Base-by-base conservation (phyloP, 140 eudicot species). In the Oenanthe javanica region DNA sequence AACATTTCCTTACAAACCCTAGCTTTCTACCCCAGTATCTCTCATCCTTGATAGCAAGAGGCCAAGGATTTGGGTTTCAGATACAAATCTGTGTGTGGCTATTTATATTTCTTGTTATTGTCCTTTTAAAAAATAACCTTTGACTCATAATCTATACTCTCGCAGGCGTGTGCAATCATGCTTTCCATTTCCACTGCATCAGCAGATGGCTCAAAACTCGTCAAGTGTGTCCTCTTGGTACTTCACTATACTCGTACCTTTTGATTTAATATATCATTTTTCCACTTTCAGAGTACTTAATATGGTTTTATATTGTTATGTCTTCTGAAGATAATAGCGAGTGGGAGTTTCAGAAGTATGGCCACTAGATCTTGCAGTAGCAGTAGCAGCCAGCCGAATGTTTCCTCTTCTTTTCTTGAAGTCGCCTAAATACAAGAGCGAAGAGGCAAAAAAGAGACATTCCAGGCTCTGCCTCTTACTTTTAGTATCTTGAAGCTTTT, bases 311-410 rank as follows among this genome's bases (percentile, higher is more conserved):
- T 79, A 3, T 49, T 42, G 45, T 42, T 45, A 67, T 63, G 72
- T 43, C 43, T 54, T 85, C 36, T 82, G 77, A 80, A 90, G 96
- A 90, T 81, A 90, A 90, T 70, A 90, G 96, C 25, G 96, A 90
- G 80, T 90, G 96, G 96, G 96, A 90, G 88, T 90, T 90, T 67
- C 96, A 90, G 88, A 90, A 90, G 78, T 90, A 90, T 76, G 95
- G 95, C n/a, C 95, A 90, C 71, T 90, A 88, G 85, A 82, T 71
- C 52, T 15, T 36, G 47, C 63, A 75, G 36, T 31, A 31, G 40
- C 40, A 36, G 75, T 74, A 61, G 72, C 71, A 57, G 72, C 54
- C 80, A 15, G 70, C 8, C 27, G 51, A 43, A 11, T 31, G 73
- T 4, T 67, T 27, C 70, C 73, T 31, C 46, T 11, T 67, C 1